A percentile compares a stretch with the other conserved stretches of the same genome.
Evolutionary conservation across 2,329 filamentous ascomycete species (phyloP).

Genomic region (Pseudogymnoascus sp.): DNA sequence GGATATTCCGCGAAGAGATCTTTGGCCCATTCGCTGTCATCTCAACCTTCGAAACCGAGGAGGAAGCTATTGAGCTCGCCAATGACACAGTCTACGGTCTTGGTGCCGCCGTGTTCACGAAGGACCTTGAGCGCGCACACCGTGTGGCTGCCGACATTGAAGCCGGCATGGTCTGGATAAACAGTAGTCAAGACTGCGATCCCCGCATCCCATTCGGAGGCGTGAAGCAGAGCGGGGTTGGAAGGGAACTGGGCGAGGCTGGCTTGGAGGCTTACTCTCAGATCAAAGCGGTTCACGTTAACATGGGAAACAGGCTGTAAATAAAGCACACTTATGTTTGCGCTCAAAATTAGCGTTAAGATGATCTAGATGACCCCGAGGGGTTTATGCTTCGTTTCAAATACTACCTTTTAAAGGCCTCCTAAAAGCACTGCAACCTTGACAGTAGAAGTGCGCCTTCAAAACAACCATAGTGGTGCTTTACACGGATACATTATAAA

Average conservation of each 20-base stretch:
- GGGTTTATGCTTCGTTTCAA: background rate
- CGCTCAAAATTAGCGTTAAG: too few species aligned
- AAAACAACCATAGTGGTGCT: too few species aligned
- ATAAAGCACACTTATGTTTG: background rate
- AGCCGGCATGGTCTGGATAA: conserved; percentile 61
- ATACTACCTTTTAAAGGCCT: background rate
- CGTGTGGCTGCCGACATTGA: conserved; percentile 58
- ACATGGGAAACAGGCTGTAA: background rate
- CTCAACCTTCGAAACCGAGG: conserved; percentile 56
- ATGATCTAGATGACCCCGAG: background rate
- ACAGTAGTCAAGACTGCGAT: conserved; percentile 41
- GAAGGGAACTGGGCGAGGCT: conserved; percentile 62
- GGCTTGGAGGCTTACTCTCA: conserved; percentile 19
- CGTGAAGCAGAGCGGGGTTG: conserved; percentile 75
- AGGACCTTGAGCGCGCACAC: conserved; percentile 57
- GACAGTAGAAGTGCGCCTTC: too few species aligned
- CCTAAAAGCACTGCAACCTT: too few species aligned
- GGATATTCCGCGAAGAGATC: conserved; percentile 43
- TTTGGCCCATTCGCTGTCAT: conserved; percentile 57
- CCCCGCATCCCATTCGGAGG: conserved; percentile 52
- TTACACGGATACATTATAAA: too few species aligned
- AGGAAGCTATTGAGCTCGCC: conserved; percentile 49
- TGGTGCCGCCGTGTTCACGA: conserved; percentile 60
- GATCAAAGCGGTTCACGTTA: background rate
- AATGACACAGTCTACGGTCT: conserved; percentile 56